Base-by-base conservation (phyloP, 2,329 filamentous ascomycete genomes). In the Periconia sp. region DNA sequence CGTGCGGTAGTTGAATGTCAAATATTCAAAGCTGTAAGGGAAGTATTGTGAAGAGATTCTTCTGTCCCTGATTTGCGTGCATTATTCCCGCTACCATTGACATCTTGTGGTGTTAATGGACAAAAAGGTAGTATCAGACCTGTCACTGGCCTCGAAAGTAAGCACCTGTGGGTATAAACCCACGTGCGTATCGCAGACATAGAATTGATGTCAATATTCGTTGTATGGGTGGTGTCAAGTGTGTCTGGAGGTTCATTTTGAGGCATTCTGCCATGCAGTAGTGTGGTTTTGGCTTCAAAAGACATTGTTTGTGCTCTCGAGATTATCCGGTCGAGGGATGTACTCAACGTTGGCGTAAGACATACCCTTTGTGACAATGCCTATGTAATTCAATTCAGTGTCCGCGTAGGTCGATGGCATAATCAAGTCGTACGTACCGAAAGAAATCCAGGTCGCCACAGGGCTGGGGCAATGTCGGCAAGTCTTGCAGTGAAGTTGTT, bases 371-470 rank as follows among this genome's bases (percentile, higher is more conserved):
- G 62, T 7, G 67, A 65, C 10, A 73, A 53, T 30, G 66, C 60
- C 71, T 74, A 18, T 27, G 7, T 8, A n/a, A 3, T n/a, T 27
- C 2, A 27, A 20, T 45, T 66, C 10, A 66, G 57, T 17, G 11
- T 20, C 52, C 31, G 9, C 23, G 17, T 15, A 2, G 33, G 11
- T 31, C 9, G 43, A 33, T 9, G 11, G 10, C 31, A n/a, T n/a
- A 27, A 27, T 8, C 1, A 13, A 23, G 9, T 41, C 14, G 41
- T 54, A 41, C 54, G 44, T 63, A 75, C 71, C 17, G 53, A 51
- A 17, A 74, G 56, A 55, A 75, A 74, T 7, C 66, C 71, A 7
- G 72, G 70, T 45, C 67, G 70, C 72, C 73, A 80, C 27, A 79
- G 43, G 5, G 63, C 54, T 3, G 78, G 77, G 37, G 70, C 72